A percentile compares a stretch with the other conserved stretches of the same genome.
Conservation (phyloP, 2,329 filamentous ascomycete species). For the Laburnicola sp. region DNA sequence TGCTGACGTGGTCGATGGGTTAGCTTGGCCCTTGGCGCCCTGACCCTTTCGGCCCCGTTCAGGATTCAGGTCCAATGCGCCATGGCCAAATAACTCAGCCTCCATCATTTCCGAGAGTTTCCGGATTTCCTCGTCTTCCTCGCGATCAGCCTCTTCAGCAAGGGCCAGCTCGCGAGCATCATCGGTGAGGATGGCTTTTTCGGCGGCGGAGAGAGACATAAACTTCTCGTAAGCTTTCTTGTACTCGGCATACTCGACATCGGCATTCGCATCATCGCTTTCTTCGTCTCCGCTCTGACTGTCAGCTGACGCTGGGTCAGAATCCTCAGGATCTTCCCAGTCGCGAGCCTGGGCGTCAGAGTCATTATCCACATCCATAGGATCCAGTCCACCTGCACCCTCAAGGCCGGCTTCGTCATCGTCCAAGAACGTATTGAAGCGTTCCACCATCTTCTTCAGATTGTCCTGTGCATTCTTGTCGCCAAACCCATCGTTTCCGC, state of each 20-base stretch:
- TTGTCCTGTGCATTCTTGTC: slow-evolving; percentile 71
- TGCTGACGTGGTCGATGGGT: slow-evolving; percentile 18
- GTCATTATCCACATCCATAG: slow-evolving; percentile 68
- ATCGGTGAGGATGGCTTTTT: slow-evolving; percentile 38
- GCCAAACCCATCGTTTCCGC: slow-evolving; percentile 54
- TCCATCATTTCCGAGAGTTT: slow-evolving; percentile 72
- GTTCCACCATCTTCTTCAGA: slow-evolving; percentile 84
- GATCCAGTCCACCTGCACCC: slow-evolving; percentile 69
- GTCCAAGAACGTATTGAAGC: slow-evolving; percentile 91
- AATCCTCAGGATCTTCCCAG: slow-evolving; percentile 49
- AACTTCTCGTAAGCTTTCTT: slow-evolving; percentile 82
- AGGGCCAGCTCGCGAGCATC: slow-evolving; percentile 41
- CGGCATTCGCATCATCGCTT: slow-evolving; percentile 71
- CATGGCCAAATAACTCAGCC: slow-evolving; percentile 69
- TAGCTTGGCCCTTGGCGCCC: slow-evolving; percentile 14
- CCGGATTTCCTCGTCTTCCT: slow-evolving; percentile 61
- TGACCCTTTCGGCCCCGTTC: slow-evolving; percentile 15
- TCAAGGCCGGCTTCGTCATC: slow-evolving; percentile 81
- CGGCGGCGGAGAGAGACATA: slow-evolving; percentile 67
- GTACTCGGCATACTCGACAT: slow-evolving; percentile 69
- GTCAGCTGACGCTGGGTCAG: slow-evolving; percentile 51
- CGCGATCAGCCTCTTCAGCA: slow-evolving; percentile 47
- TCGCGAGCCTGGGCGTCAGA: slow-evolving; percentile 53
- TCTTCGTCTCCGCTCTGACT: slow-evolving; percentile 52
- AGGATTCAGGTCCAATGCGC: slow-evolving; percentile 59